Base-by-base conservation (phyloP, 2,329 filamentous ascomycete species). In the Pyrenophora tritici-repentis region DNA sequence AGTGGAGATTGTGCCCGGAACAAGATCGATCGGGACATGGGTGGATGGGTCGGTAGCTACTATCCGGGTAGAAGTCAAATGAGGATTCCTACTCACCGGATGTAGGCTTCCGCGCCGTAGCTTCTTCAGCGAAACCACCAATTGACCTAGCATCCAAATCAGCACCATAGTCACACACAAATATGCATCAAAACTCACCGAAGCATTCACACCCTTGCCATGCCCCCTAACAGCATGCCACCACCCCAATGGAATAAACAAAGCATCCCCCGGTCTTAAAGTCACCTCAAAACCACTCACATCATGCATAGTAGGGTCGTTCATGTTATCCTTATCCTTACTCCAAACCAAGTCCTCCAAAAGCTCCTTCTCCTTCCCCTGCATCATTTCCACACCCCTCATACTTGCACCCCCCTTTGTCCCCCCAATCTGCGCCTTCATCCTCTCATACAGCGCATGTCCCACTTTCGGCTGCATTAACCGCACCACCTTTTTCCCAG, bases 381-480 rank as follows among this genome's bases (percentile, higher is more conserved):
- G 80, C 91, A 97, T 97, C 92, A 97, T 97, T 68, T 96, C 91
- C 9, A 86, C 81, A 0, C 89, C 89, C 49, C 91, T 81, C 59
- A 97, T 80, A 12, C 75, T 76, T 17, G 78, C 79, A 42, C 75
- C 51, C 47, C 63, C 62, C n/a, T 13, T 12, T 29, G 58, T 64
- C 45, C 63, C 58, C 67, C 76, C 76, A 17, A 59, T 36, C 16
- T 41, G 46, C 35, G 38, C 43, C 37, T 45, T 47, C n/a, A 82
- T 78, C 26, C 67, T 65, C 31, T 76, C 77, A 69, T 91, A 96
- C 2, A 96, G 69, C 0, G 64, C 73, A 39, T 82, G 76, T 1
- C 94, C 94, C 3, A 78, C 66, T 0, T 73, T 66, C 0, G 91
- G 91, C 4, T 79, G 75, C 50, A 93, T 79, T 10, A 97, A 70